A percentile compares a stretch with the other conserved stretches of the same genome.
phyloP scores from a whole-genome alignment of 768 basidiomycete genomes.

The Floccularia luteovirens region DNA sequence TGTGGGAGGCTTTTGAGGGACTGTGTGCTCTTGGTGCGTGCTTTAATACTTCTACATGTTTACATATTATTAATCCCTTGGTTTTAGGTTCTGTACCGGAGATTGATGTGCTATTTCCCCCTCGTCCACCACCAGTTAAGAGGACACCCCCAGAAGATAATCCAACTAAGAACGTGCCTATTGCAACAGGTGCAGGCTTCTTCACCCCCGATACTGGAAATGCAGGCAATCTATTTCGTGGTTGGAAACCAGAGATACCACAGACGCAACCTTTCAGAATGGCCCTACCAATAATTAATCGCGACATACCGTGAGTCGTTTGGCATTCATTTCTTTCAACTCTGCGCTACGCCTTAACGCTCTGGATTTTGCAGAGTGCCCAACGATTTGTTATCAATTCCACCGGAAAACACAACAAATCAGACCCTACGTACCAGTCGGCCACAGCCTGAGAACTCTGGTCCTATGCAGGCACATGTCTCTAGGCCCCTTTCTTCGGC shows the following conservation, averaged over 20 bases:
- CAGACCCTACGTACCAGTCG: slow-evolving; percentile 39
- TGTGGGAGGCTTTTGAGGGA: slow-evolving; percentile 93
- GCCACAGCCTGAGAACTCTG: slow-evolving; percentile 30
- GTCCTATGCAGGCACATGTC: slow-evolving; percentile 38
- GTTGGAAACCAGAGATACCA: slow-evolving; percentile 44
- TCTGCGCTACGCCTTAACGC: no score
- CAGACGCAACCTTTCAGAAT: slow-evolving; percentile 54
- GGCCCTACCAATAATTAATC: slow-evolving; percentile 38
- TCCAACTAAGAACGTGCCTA: slow-evolving; percentile 36
- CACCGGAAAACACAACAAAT: slow-evolving; percentile 53
- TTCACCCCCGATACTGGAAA: slow-evolving; percentile 67
- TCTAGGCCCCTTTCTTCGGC: slow-evolving; percentile 75
- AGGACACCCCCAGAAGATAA: slow-evolving; percentile 45
- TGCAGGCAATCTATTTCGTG: slow-evolving; percentile 47
- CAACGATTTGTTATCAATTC: slow-evolving; percentile 11
- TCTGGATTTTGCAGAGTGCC: neutral
- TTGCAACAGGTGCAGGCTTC: slow-evolving; percentile 61
- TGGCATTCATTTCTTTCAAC: slow-evolving; percentile 25
- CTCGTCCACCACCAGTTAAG: slow-evolving; percentile 49
- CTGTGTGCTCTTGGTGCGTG: slow-evolving; percentile 69
- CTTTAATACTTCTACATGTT: slow-evolving; percentile 5
- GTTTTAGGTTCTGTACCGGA: slow-evolving; percentile 58
- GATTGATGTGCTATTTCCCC: slow-evolving; percentile 67
- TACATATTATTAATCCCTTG: slow-evolving; percentile 11
- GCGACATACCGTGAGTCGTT: slow-evolving; percentile 55